These are phyloP conservation scores for Sporothrix sp. DNA, from an alignment of 2,329 filamentous ascomycete species.

Conservation along the genomic window DNA sequence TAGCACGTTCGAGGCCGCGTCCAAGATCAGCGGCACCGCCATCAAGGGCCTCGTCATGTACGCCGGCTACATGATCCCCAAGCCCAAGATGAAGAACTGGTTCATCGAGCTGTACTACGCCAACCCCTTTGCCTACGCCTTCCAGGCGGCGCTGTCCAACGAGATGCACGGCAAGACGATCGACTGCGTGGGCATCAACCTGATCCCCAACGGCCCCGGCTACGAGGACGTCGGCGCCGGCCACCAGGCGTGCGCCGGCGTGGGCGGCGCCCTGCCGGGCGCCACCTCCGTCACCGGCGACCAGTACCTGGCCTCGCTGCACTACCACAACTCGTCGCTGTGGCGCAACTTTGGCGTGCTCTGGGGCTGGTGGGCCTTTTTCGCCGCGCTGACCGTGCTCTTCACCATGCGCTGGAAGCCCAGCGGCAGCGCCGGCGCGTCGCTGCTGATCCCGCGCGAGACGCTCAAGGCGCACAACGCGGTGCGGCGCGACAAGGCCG, in stretches of 20 bases:
- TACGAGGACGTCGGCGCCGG: neutral
- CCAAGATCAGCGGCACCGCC: slow-evolving; percentile 34
- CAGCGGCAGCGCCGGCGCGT: slow-evolving; percentile 26
- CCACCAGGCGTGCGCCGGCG: no score
- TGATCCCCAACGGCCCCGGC: slow-evolving; percentile 7
- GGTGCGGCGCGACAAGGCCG: no score
- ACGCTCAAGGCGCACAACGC: no score
- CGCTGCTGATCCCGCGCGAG: slow-evolving; percentile 24
- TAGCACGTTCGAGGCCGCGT: slow-evolving; percentile 48
- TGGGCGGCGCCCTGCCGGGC: slow-evolving; percentile 7
- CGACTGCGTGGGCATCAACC: slow-evolving; percentile 31
- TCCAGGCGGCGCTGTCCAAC: slow-evolving; percentile 49
- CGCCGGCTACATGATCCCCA: slow-evolving; percentile 17
- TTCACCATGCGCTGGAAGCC: slow-evolving; percentile 62
- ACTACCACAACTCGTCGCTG: slow-evolving; percentile 45
- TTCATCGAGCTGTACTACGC: slow-evolving; percentile 58
- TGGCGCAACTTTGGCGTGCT: slow-evolving; percentile 75
- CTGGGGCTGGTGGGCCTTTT: slow-evolving; percentile 54
- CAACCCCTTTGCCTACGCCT: slow-evolving; percentile 53
- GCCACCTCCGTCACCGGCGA: slow-evolving; percentile 18
- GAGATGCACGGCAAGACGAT: slow-evolving; percentile 51
- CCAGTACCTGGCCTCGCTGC: slow-evolving; percentile 46
- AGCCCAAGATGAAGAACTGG: slow-evolving; percentile 33
- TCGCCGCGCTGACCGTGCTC: slow-evolving; percentile 2
- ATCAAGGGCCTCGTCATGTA: slow-evolving; percentile 57